Base-by-base conservation (phyloP, 192 early-diverging fungal species). In the Thamnidium elegans region DNA sequence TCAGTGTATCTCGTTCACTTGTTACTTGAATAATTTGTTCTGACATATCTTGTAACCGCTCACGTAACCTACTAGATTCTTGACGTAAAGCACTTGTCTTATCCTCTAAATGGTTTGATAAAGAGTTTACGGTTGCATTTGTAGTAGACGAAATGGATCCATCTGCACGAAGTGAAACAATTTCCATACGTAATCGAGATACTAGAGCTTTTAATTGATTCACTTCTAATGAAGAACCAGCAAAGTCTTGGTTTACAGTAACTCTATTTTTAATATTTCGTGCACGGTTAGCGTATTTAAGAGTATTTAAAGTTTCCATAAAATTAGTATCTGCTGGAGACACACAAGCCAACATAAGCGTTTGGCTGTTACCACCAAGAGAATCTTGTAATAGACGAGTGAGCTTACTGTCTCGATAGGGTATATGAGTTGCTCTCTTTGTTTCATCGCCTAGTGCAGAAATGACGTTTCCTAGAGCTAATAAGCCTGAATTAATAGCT, bases 401-500 rank as follows among this genome's bases (percentile, higher is more conserved):
- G n/a, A 99, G 80, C 75, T 99, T 99, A 13, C 87, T 90, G 73
- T 99, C 96, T 72, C 97, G 89, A 63, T 97, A 99, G 9, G 97
- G 97, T 17, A 99, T 84, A 62, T 97, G 93, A 17, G 79, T 78
- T 7, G 78, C 79, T 34, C 4, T 78, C 43, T 84, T 77, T 7
- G 83, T 53, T 64, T 84, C 77, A 65, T 96, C 96, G 34, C 93
- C 93, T 11, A 99, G 81, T 1, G 96, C 97, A 31, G 87, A 89
- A 36, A 99, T 99, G 23, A 95, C 94, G 78, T 98, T 99, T 31
- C 96, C 96, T 9, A 99, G 84, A 3, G 96, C 94, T 55, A 97
- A 72, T 23, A 98, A 80, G 9, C 95, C 94, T 44, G 93, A 87
- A 71, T 98, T 99, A 77, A 98, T 99, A 2, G 92, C 88, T 51